phyloP scores from a whole-genome alignment of 495 filamentous ascomycete genomes.

The Pseudomonodictys pantanalensis region DNA sequence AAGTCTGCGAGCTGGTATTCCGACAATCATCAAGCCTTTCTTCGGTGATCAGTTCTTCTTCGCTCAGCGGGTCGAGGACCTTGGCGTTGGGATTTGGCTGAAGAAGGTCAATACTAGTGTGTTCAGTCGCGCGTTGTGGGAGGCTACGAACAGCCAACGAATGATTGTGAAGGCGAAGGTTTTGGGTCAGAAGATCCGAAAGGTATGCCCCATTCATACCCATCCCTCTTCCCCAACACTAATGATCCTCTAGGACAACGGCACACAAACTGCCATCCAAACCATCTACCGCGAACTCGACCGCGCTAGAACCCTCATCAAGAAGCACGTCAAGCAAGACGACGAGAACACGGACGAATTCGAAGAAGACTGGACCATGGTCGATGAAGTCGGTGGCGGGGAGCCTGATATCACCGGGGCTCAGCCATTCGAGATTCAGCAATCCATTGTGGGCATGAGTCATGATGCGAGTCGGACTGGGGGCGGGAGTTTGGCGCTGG shows the following conservation, averaged over 20 bases:
- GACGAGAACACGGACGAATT: constrained; percentile 47
- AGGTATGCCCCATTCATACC: constrained; percentile 51
- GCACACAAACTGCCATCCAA: constrained; percentile 84
- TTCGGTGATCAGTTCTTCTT: constrained; percentile 99
- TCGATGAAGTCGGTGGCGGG: constrained; percentile 26
- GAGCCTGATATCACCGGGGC: constrained; percentile 10
- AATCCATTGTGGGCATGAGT: constrained; percentile 9
- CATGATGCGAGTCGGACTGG: constrained; percentile 3
- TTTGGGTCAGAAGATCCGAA: constrained; percentile 81
- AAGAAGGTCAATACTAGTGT: constrained; percentile 80
- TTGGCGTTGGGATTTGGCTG: constrained; percentile 87
- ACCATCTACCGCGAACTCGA: constrained; percentile 93
- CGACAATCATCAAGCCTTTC: constrained; percentile 93
- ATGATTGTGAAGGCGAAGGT: constrained; percentile 84
- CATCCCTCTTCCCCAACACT: constrained; percentile 21
- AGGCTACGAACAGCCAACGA: constrained; percentile 78
- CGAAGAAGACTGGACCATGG: constrained; percentile 47
- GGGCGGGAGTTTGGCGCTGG: constrained; percentile 17
- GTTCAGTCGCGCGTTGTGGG: constrained; percentile 86
- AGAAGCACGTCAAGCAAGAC: constrained; percentile 48
- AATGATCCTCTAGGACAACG: constrained; percentile 67
- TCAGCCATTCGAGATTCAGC: constrained; percentile 5
- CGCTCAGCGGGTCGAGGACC: constrained; percentile 79
- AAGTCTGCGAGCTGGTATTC: constrained; percentile 85
- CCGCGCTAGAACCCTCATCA: constrained; percentile 86